phyloP scores from a whole-genome alignment of 306 rosid genomes.

The Castanospermum australe region DNA sequence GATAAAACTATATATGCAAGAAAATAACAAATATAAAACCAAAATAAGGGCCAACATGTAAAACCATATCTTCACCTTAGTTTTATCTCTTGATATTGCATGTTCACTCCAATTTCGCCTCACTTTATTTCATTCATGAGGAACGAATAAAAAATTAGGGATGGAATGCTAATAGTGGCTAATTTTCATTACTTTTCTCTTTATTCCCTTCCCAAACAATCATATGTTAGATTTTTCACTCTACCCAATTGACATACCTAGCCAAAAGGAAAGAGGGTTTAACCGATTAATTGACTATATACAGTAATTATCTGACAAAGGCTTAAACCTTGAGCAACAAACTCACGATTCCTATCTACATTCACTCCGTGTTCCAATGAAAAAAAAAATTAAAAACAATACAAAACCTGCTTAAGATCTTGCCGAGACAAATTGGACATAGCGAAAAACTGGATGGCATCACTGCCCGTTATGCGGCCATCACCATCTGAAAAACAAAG shows the following conservation, averaged over 20 bases:
- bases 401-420: constrained; percentile 89
- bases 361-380: not conserved
- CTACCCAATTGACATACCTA: not conserved
- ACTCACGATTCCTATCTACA: not conserved
- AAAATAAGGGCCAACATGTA: not conserved
- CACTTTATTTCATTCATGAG: not conserved
- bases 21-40: not conserved
- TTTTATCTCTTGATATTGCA: not conserved
- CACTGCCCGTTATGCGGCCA: constrained; percentile 90
- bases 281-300: not conserved
- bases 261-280: not conserved
- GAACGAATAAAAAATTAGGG: not conserved
- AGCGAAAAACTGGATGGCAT: constrained; percentile 80
- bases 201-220: not conserved
- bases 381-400: not conserved
- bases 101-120: not conserved
- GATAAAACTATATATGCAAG: not conserved
- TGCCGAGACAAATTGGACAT: constrained; percentile 76
- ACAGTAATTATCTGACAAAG: not conserved
- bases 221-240: not conserved
- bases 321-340: not conserved
- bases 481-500: constrained; percentile 60
- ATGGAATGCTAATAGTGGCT: not conserved
- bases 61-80: constrained; percentile 2
- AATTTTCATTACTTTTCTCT: not conserved